A percentile compares a stretch with the other conserved stretches of the same genome.
Evolutionary conservation across 2,329 filamentous ascomycete species (phyloP).

Genomic region (Bipolaris sorokiniana): DNA sequence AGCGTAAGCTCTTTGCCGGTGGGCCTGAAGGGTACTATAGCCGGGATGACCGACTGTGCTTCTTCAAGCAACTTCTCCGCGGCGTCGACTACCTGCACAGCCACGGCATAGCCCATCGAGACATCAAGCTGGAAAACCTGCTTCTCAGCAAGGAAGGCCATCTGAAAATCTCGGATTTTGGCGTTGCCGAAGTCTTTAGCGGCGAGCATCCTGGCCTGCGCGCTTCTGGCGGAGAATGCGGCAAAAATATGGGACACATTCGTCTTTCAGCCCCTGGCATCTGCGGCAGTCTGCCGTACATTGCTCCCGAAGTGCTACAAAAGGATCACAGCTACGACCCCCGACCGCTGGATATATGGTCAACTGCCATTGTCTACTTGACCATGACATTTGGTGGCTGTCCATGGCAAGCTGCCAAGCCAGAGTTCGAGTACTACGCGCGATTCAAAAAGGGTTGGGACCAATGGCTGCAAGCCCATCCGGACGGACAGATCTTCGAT

Average conservation of each 20-base stretch:
- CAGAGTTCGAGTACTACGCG: slow-evolving; percentile 63
- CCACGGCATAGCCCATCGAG: slow-evolving; percentile 86
- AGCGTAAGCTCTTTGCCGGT: slow-evolving; percentile 61
- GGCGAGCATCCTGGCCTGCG: slow-evolving; percentile 81
- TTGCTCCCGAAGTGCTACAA: slow-evolving; percentile 80
- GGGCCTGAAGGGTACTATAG: slow-evolving; percentile 61
- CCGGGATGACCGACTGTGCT: slow-evolving; percentile 73
- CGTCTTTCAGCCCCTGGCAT: slow-evolving; percentile 78
- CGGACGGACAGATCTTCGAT: slow-evolving; percentile 60
- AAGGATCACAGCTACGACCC: slow-evolving; percentile 74
- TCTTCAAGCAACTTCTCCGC: slow-evolving; percentile 88
- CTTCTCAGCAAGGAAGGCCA: slow-evolving; percentile 79
- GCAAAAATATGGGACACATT: slow-evolving; percentile 72
- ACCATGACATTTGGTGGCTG: slow-evolving; percentile 74
- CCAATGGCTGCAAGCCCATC: slow-evolving; percentile 66
- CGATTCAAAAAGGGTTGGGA: slow-evolving; percentile 71
- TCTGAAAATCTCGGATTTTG: slow-evolving; percentile 91
- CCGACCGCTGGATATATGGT: slow-evolving; percentile 83
- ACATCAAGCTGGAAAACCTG: slow-evolving; percentile 89
- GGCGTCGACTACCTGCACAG: slow-evolving; percentile 82
- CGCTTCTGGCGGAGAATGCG: slow-evolving; percentile 74
- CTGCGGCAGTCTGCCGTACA: slow-evolving; percentile 84
- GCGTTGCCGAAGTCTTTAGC: slow-evolving; percentile 83
- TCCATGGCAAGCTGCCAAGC: slow-evolving; percentile 74
- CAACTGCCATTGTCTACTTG: slow-evolving; percentile 81